A percentile compares a stretch with the other conserved stretches of the same genome.
phyloP scores from a whole-genome alignment of 306 rosid species.

The Sicyos baderoa region DNA sequence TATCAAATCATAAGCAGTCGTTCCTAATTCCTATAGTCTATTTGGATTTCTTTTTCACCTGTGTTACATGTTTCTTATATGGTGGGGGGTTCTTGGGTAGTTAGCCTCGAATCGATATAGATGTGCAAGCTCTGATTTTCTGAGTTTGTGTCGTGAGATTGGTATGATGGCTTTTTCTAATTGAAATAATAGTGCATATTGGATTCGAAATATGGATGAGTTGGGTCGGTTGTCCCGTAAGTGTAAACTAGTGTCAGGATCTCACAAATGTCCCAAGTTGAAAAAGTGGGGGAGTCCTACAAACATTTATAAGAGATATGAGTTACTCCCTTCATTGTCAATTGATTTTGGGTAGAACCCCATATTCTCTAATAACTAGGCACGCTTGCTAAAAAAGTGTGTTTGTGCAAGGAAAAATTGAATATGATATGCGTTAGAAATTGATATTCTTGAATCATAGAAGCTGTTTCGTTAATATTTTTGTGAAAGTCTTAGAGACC shows the following conservation, averaged over 20 bases:
- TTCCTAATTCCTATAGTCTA: not conserved
- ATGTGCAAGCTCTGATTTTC: too few species aligned
- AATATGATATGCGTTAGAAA: not conserved
- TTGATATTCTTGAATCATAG: not conserved
- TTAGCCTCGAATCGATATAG: too few species aligned
- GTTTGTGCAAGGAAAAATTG: not conserved
- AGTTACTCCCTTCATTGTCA: too few species aligned
- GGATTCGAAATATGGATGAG: not conserved
- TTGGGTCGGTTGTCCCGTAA: too few species aligned
- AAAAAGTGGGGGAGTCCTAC: too few species aligned
- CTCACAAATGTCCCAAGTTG: too few species aligned
- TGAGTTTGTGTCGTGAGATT: too few species aligned
- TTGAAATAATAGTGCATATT: not conserved
- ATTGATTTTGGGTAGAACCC: too few species aligned
- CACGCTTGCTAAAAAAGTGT: too few species aligned
- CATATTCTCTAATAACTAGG: too few species aligned
- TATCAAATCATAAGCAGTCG: not conserved
- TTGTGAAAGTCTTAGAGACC: not conserved
- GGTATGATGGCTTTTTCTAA: conserved; percentile 9
- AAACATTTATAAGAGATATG: too few species aligned
- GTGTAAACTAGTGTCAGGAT: too few species aligned
- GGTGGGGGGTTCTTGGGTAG: not conserved
- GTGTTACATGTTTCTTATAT: not conserved
- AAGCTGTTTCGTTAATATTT: not conserved
- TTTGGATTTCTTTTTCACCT: not conserved